These are phyloP conservation scores for Dryadomyces quercivorus DNA, from an alignment of 2,329 filamentous ascomycete genomes.

Conservation along the genomic window DNA sequence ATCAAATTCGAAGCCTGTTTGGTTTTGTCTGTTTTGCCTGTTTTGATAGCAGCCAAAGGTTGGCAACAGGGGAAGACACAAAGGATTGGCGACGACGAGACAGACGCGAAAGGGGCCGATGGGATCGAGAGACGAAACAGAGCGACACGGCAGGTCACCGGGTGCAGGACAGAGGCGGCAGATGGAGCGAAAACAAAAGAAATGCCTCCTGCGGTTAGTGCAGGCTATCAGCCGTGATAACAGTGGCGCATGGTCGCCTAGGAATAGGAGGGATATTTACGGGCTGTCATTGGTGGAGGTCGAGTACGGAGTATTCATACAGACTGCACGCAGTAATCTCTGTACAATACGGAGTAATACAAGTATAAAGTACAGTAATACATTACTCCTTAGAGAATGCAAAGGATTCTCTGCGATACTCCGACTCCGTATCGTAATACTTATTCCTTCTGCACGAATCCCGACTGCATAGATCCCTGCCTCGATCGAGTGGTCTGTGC, in stretches of 20 bases:
- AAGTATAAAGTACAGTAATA: too few species aligned
- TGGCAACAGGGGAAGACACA: too few species aligned
- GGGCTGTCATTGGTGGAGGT: background rate
- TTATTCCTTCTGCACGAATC: too few species aligned
- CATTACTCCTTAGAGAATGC: too few species aligned
- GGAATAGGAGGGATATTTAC: background rate
- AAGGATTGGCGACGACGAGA: too few species aligned
- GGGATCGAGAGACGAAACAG: background rate
- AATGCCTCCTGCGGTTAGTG: background rate
- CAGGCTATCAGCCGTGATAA: background rate
- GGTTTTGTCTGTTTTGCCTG: too few species aligned
- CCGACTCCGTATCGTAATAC: too few species aligned
- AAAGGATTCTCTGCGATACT: too few species aligned
- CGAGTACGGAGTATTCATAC: background rate
- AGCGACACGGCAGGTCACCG: background rate
- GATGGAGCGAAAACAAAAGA: background rate
- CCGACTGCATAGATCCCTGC: too few species aligned
- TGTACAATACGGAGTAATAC: too few species aligned
- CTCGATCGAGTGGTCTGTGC: background rate
- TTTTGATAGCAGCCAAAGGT: too few species aligned
- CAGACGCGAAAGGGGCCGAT: background rate
- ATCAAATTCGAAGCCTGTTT: too few species aligned
- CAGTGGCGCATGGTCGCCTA: background rate
- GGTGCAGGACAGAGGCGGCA: background rate
- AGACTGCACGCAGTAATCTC: background rate